Conservation (phyloP, 176 grass and related monocot genomes). For the Areca catechu region DNA sequence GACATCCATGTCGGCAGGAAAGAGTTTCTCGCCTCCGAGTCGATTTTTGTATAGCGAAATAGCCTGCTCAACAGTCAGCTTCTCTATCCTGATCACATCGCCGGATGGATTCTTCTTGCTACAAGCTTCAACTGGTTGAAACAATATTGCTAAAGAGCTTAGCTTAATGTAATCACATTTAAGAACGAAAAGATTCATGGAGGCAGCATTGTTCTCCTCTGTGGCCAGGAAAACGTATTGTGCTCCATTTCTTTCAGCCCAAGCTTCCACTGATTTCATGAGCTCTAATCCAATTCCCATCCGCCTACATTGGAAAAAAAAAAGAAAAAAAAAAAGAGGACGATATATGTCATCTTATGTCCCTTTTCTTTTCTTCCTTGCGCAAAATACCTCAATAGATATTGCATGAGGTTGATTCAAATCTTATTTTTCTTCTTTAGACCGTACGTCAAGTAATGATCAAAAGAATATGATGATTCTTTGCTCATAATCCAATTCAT, state of each 20-base stretch:
- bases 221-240: slow-evolving; percentile 4
- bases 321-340: no score
- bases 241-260: slow-evolving; percentile 11
- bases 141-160: slow-evolving; percentile 1
- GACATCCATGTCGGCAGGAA: slow-evolving; percentile 1
- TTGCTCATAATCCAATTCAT: no score
- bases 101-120: not conserved
- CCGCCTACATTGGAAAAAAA: not conserved
- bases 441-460: no score
- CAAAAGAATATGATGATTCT: no score
- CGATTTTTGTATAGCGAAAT: slow-evolving; percentile 4
- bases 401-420: no score
- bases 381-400: no score
- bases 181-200: slow-evolving; percentile 4
- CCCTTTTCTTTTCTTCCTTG: no score
- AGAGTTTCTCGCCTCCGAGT: slow-evolving; percentile 8
- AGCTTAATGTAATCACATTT: slow-evolving; percentile 4
- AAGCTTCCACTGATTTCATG: slow-evolving; percentile 11
- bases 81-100: slow-evolving; percentile 7
- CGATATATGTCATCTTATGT: no score
- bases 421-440: no score
- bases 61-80: slow-evolving; percentile 11
- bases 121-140: not conserved
- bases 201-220: slow-evolving; percentile 10
- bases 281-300: slow-evolving; percentile 16